Percentiles rank a stretch among this genome's conserved stretches.
These are phyloP conservation scores for Vickermania ingenoplastis DNA, from an alignment of 208 protist genomes.

Conservation along the genomic window DNA sequence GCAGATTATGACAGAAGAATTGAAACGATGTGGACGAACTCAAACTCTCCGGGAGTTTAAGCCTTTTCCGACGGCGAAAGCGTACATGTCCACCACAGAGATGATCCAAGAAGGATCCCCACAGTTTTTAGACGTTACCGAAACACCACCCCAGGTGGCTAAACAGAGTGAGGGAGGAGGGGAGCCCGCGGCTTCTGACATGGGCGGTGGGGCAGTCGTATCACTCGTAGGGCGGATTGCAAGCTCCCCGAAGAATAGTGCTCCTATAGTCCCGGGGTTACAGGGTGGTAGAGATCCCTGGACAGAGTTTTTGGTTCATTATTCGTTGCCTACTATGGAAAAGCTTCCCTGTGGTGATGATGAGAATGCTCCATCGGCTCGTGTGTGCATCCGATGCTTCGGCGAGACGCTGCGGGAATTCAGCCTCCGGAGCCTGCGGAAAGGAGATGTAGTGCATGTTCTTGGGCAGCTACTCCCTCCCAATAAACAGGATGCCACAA, in stretches of 20 bases:
- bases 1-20: conserved; percentile 19
- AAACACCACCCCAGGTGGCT: conserved; percentile 25
- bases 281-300: no score
- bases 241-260: conserved; percentile 14
- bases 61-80: conserved; percentile 31
- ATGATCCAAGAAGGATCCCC: conserved; percentile 61
- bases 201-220: conserved; percentile 48
- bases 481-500: conserved; percentile 1
- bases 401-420: conserved; percentile 51
- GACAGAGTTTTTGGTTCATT: conserved; percentile 47
- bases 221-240: conserved; percentile 47
- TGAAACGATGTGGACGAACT: conserved; percentile 3
- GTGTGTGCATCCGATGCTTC: conserved; percentile 48
- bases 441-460: conserved; percentile 74
- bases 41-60: conserved; percentile 20
- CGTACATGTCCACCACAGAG: conserved; percentile 51
- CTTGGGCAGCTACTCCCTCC: conserved; percentile 62
- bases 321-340: conserved; percentile 44
- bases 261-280: no score
- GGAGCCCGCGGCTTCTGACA: no score
- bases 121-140: conserved; percentile 51
- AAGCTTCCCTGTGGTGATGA: no score
- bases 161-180: conserved; percentile 12
- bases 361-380: no score
- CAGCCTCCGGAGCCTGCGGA: conserved; percentile 24